These are phyloP conservation scores for Ulota crispa DNA, from an alignment of 225 moss, liverwort and hornwort species.

Conservation along the genomic window DNA sequence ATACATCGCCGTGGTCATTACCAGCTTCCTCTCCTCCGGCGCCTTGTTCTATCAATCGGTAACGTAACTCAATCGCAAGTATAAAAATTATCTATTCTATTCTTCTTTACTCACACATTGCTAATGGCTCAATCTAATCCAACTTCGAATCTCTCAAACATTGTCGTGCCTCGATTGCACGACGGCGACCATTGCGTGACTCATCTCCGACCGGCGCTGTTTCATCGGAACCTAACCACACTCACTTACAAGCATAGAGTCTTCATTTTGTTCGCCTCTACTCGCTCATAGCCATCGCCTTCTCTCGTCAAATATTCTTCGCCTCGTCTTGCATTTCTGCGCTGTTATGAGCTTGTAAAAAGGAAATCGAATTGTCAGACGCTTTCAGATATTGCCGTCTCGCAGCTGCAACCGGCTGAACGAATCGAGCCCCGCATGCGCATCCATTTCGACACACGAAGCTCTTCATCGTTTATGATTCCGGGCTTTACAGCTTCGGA, in stretches of 20 bases:
- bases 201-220: no score
- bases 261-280: no score
- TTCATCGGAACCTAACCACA: not conserved
- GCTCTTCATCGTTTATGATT: not conserved
- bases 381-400: not conserved
- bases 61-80: not conserved
- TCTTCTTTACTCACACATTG: not conserved
- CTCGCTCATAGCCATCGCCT: no score
- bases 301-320: not conserved
- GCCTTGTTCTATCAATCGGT: conserved; percentile 26
- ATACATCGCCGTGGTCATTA: not conserved
- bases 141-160: not conserved
- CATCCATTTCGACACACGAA: not conserved
- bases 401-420: not conserved
- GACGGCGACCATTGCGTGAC: not conserved
- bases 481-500: not conserved
- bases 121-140: not conserved
- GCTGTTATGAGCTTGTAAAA: not conserved
- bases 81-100: not conserved
- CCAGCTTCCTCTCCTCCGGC: not conserved
- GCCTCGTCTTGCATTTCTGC: not conserved
- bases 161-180: no score
- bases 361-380: not conserved
- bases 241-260: not conserved
- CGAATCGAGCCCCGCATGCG: not conserved